These are phyloP conservation scores for Talaromyces wortmannii DNA, from an alignment of 495 filamentous ascomycete species.

Conservation along the genomic window DNA sequence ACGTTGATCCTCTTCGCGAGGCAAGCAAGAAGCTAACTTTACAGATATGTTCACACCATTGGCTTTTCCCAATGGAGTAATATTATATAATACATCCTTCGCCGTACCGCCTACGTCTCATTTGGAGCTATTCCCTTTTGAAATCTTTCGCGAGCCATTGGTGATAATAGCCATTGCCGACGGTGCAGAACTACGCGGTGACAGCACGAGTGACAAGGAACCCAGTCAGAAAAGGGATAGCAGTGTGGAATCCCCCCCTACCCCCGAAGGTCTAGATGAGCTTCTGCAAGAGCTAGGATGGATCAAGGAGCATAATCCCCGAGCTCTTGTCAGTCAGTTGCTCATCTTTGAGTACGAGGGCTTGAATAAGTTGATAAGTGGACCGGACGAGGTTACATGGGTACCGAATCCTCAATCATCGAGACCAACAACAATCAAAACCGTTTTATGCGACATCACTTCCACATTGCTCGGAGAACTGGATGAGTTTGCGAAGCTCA, in stretches of 20 bases:
- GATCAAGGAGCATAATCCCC: conserved; percentile 57
- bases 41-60: conserved; percentile 92
- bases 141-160: conserved; percentile 73
- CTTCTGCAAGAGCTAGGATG: conserved; percentile 58
- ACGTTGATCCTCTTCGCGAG: conserved; percentile 23
- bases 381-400: conserved; percentile 49
- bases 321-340: conserved; percentile 69
- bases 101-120: conserved; percentile 72
- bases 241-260: conserved; percentile 11
- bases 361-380: conserved; percentile 31
- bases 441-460: conserved; percentile 87
- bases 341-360: conserved; percentile 67
- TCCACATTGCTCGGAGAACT: conserved; percentile 79
- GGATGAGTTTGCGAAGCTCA: conserved; percentile 75
- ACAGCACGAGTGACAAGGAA: conserved; percentile 7
- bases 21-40: conserved; percentile 7
- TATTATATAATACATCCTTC: conserved; percentile 85
- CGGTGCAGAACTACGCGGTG: conserved; percentile 46
- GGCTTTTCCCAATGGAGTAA: conserved; percentile 80
- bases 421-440: conserved; percentile 87
- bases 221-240: background rate
- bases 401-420: conserved; percentile 67
- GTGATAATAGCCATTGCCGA: conserved; percentile 76
- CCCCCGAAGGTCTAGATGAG: conserved; percentile 47
- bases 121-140: conserved; percentile 74